Percentiles rank a stretch among this genome's conserved stretches.
Evolutionary conservation across 805 yeast species (phyloP).

Genomic region (Metschnikowia gelsemii): DNA sequence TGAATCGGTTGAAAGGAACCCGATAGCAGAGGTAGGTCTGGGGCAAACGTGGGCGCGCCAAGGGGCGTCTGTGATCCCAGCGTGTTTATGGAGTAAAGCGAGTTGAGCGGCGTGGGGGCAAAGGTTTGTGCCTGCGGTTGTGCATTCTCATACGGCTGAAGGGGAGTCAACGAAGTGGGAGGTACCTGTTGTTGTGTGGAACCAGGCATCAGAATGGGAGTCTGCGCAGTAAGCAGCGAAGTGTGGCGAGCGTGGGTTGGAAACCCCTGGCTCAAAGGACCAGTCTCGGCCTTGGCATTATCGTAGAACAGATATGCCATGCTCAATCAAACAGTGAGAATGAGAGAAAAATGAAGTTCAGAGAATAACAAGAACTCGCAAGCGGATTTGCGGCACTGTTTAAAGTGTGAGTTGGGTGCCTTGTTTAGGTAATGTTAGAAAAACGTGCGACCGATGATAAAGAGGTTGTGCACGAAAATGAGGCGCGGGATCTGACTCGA

Average conservation of each 20-base stretch:
- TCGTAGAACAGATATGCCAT: conserved; percentile 5
- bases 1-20: not conserved
- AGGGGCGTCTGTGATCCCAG: conserved; percentile 9
- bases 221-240: conserved; percentile 6
- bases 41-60: conserved; percentile 2
- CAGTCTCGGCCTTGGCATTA: not conserved
- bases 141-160: conserved; percentile 2
- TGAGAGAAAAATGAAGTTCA: not conserved
- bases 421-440: not conserved
- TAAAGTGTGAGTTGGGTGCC: not conserved
- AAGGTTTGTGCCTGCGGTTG: conserved; percentile 5
- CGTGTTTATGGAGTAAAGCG: conserved; percentile 1
- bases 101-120: conserved; percentile 4
- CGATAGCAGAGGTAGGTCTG: conserved; percentile 3
- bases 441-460: conserved; percentile 1
- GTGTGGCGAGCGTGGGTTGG: conserved; percentile 5
- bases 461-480: not conserved
- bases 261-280: not conserved
- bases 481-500: not conserved
- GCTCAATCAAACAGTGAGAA: not conserved
- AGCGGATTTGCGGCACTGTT: not conserved
- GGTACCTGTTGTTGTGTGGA: conserved; percentile 2
- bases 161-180: conserved; percentile 3
- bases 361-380: not conserved
- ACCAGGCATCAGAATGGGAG: conserved; percentile 7